Percentiles rank a stretch among this genome's conserved stretches.
phyloP scores from a whole-genome alignment of 108 stramenopile genomes.

The Hondaea fermentalgiana region DNA sequence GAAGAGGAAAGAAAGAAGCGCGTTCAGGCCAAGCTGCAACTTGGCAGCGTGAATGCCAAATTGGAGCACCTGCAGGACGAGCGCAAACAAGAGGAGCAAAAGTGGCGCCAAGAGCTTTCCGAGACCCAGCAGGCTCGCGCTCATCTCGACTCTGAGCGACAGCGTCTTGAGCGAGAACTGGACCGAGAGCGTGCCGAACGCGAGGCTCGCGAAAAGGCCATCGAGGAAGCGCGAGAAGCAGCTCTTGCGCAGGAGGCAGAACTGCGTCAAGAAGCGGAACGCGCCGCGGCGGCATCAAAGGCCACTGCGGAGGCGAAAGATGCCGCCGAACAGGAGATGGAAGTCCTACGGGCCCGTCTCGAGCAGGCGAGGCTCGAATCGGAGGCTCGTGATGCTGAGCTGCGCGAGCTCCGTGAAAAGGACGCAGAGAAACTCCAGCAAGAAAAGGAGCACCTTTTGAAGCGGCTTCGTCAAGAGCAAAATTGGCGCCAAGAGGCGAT shows the following conservation, averaged over 20 bases:
- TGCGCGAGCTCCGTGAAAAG: not conserved
- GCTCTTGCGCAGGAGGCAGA: not conserved
- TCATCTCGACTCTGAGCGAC: not conserved
- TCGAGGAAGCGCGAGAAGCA: not conserved
- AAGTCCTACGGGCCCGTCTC: not conserved
- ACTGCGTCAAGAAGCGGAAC: not conserved
- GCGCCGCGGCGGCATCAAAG: not conserved
- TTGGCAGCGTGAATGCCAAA: constrained; percentile 33
- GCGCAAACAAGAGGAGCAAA: constrained; percentile 18
- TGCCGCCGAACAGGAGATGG: not conserved
- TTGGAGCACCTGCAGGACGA: constrained; percentile 26
- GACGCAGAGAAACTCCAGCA: not conserved
- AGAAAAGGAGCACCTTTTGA: not conserved
- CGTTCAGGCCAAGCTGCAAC: not conserved
- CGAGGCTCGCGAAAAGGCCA: not conserved
- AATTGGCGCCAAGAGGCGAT: constrained; percentile 10
- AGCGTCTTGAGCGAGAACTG: not conserved
- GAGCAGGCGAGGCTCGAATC: not conserved
- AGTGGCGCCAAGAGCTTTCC: not conserved
- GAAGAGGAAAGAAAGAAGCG: not conserved
- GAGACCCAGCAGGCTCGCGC: not conserved
- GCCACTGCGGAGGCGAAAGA: not conserved
- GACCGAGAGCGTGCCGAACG: not conserved
- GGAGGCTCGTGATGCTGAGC: not conserved
- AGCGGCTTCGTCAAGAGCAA: not conserved